Base-by-base conservation (phyloP, 2,329 filamentous ascomycete species). In the Botryotinia calthae region DNA sequence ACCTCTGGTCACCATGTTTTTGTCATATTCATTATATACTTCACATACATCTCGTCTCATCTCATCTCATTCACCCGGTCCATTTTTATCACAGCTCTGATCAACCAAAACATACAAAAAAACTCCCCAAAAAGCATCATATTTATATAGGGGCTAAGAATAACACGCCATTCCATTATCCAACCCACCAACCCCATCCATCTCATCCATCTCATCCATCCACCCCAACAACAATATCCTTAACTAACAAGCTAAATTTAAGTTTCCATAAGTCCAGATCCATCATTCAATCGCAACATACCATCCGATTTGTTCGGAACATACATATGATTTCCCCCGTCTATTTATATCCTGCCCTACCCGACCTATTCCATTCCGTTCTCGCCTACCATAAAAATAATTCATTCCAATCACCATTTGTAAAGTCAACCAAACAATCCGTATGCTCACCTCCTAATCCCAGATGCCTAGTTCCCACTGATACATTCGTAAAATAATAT, bases 321-420 rank as follows among this genome's bases (percentile, higher is more conserved):
- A 56, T 31, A 67, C 34, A 67, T 42, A 16, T 67, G 28, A 67
- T 69, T 69, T 44, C n/a, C 40, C 51, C 51, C 54, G 31, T 69
- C 66, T 71, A 56, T 71, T 51, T 44, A 65, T 71, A 64, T 44
- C 56, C n/a, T 37, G 44, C 42, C 67, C 56, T 18, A 59, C 28
- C 56, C 40, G 5, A 16, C 18, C 51, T n/a, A 34, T 40, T 20
- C 37, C 51, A 61, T 59, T n/a, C 37, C 48, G 6, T 59, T 59
- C 28, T 34, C n/a, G 12, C 25, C n/a, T 12, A 69, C 51, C 37
- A 25, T 69, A 58, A 59, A 16, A 68, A 37, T 31, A 25, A 44
- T 61, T 59, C n/a, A 5, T 31, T 46, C 37, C 31, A 34, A n/a
- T 34, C 42, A 69, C 28, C 66, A 58, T 56, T 67, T 69, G 51